Percentiles rank a stretch among this genome's conserved stretches.
These are phyloP conservation scores for Hyaloscypha variabilis DNA, from an alignment of 495 filamentous ascomycete species.

Conservation along the genomic window DNA sequence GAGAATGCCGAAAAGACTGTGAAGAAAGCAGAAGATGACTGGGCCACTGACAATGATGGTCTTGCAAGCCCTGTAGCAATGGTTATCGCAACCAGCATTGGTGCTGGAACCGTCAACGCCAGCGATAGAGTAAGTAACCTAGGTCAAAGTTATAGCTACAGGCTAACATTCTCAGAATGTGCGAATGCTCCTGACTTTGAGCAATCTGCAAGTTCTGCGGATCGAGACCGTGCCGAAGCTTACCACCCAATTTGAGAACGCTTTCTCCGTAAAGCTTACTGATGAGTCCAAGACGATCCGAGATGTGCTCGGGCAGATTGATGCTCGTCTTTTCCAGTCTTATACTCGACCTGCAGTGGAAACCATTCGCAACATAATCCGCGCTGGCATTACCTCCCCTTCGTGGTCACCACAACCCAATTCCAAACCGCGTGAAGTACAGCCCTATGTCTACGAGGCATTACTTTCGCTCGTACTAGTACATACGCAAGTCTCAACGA, in stretches of 20 bases:
- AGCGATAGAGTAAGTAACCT: conserved; percentile 65
- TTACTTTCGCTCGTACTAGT: conserved; percentile 83
- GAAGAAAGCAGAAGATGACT: conserved; percentile 44
- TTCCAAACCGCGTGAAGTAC: conserved; percentile 70
- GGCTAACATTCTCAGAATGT: conserved; percentile 65
- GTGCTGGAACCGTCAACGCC: conserved; percentile 61
- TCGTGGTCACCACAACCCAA: conserved; percentile 67
- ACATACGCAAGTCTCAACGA: conserved; percentile 90
- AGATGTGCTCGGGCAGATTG: conserved; percentile 87
- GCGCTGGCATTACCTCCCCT: conserved; percentile 67
- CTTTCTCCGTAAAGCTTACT: conserved; percentile 87
- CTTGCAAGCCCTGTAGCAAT: conserved; percentile 34
- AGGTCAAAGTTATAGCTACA: neutral
- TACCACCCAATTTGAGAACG: conserved; percentile 82
- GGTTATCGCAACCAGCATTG: conserved; percentile 32
- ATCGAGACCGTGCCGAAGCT: conserved; percentile 78
- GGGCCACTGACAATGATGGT: conserved; percentile 52
- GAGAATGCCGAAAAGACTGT: conserved; percentile 84
- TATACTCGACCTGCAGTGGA: conserved; percentile 78
- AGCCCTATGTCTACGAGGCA: conserved; percentile 85
- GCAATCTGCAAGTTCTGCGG: conserved; percentile 81
- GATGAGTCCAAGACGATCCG: conserved; percentile 89
- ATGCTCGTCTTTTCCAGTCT: conserved; percentile 83
- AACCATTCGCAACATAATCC: conserved; percentile 63
- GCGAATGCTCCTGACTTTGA: conserved; percentile 89